phyloP scores from a whole-genome alignment of 1,139 yeast species.

The Hemisphaericaspora lyxosophila region DNA sequence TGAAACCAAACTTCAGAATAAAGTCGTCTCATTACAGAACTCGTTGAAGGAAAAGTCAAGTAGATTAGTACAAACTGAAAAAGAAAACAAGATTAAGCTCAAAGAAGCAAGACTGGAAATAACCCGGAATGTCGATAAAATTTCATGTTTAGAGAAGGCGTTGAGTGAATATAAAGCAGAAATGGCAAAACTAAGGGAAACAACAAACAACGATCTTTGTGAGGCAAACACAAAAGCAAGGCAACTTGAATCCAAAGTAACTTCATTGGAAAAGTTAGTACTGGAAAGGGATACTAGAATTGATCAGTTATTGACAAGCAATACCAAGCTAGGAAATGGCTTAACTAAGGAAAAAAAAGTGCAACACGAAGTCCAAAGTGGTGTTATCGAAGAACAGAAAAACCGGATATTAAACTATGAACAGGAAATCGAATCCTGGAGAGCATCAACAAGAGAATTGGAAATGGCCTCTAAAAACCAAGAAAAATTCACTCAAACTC shows the following conservation, averaged over 20 bases:
- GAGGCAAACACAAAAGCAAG: neutral
- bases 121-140: neutral
- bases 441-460: too few species aligned
- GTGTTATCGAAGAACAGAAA: neutral
- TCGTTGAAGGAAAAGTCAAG: neutral
- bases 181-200: neutral
- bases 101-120: neutral
- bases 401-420: neutral
- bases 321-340: neutral
- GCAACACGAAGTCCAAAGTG: too few species aligned
- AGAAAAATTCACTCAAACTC: too few species aligned
- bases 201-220: too few species aligned
- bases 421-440: neutral
- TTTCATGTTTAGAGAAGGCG: neutral
- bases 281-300: neutral
- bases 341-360: neutral
- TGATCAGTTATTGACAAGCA: neutral
- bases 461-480: too few species aligned
- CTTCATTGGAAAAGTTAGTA: neutral
- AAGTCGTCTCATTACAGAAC: neutral
- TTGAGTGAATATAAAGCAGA: neutral
- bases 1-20: constrained; percentile 1
- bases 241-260: neutral
- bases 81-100: neutral
- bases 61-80: neutral